Conservation (phyloP, 306 rosid species). For the Dryas octopetala region DNA sequence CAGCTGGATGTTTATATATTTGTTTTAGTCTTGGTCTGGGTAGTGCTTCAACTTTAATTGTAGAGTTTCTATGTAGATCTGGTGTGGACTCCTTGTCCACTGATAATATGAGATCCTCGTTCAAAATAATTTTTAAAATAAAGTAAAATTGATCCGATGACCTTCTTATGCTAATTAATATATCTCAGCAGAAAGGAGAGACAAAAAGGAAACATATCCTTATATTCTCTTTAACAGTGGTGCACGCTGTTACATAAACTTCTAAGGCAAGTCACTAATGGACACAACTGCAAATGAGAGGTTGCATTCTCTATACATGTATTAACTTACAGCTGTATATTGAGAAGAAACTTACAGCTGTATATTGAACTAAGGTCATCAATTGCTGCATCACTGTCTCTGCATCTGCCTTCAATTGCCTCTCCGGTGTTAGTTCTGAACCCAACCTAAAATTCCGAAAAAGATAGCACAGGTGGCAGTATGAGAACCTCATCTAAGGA, state of each 20-base stretch:
- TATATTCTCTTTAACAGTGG: neutral
- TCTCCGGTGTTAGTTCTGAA: conserved; percentile 72
- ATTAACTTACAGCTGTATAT: conserved; percentile 83
- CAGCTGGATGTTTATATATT: too few relatives aligned
- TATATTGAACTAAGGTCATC: conserved; percentile 78
- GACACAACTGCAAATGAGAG: neutral
- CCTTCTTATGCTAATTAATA: neutral
- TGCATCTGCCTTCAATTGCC: conserved; percentile 85
- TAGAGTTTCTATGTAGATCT: too few relatives aligned
- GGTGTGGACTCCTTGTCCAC: too few relatives aligned
- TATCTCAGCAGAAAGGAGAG: neutral
- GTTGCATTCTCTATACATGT: conserved; percentile 9
- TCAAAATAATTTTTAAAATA: too few relatives aligned
- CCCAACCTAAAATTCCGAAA: conserved; percentile 63
- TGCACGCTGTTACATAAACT: conserved; percentile 6
- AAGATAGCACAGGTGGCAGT: conserved; percentile 27
- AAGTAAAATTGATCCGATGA: too few relatives aligned
- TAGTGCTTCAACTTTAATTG: too few relatives aligned
- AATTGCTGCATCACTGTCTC: conserved; percentile 78
- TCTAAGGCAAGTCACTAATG: neutral
- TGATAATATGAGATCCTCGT: too few relatives aligned
- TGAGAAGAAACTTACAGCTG: conserved; percentile 80
- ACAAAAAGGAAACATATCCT: neutral
- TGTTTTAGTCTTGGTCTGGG: too few relatives aligned
- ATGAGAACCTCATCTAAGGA: conserved; percentile 19